Base-by-base conservation (phyloP, 306 rosid genomes). In the Hippophae gyantsensis region DNA sequence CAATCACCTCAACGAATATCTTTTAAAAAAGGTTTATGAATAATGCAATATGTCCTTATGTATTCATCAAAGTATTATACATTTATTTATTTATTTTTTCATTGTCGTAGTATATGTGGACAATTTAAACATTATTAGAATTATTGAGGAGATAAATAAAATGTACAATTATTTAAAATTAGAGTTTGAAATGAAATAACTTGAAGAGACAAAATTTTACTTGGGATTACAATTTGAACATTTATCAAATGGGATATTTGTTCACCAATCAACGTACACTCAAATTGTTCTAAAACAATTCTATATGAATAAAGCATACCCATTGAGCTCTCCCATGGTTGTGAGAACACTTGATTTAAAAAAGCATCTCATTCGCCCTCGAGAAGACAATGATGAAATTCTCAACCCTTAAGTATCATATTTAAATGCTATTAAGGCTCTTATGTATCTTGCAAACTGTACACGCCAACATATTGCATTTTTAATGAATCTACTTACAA, bases 361-460 rank as follows among this genome's bases (percentile, higher is more conserved):
- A 18, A 49, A 43, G 6, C 38, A 23, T 9, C 41, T 5, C 57
- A 18, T 57, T 43, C 3, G 1, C 5, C 44, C 48, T 43, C 1
- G 6, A 44, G 50, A 40, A 45, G 49, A 56, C 6, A 10, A 46
- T 48, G 26, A 62, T 62, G 41, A 48, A n/a, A 5, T 42, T 11
- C 43, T 70, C 50, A 8, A 54, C 63, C 32, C n/a, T n/a, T 3
- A 62, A 62, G 50, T 63, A 49, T n/a, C 56, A 43, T 63, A 63
- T 42, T 7, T 50, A 11, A 63, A 57, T 70, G 32, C 26, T 6
- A 70, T 70, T 3, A 40, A 48, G 13, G 60, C 57, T 7, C 23
- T 68, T 7, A 10, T 45, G 40, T 44, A 60, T 14, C 9, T 48
- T 6, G 38, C 50, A 13, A 11, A 65, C 26, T 44, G 38, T 43